Conservation (phyloP, 2,329 filamentous ascomycete genomes). For the Trichocomaceae sp. region DNA sequence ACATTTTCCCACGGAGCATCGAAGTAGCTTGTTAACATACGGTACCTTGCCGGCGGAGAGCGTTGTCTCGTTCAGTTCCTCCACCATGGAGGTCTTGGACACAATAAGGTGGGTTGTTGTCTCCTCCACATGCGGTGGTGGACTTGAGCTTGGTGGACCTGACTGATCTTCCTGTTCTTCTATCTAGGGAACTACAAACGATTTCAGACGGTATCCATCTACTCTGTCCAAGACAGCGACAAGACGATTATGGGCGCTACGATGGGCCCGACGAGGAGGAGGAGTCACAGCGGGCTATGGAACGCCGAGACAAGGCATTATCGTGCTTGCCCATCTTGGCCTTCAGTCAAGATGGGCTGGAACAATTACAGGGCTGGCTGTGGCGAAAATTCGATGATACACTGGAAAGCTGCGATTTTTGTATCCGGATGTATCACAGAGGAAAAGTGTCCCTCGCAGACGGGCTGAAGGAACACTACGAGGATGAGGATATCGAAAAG, state of each 20-base stretch:
- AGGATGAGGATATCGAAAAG: slow-evolving; percentile 41
- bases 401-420: slow-evolving; percentile 60
- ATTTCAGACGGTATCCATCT: slow-evolving; percentile 51
- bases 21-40: not conserved
- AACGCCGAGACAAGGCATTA: slow-evolving; percentile 57
- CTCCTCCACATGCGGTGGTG: not conserved
- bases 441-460: slow-evolving; percentile 58
- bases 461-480: slow-evolving; percentile 52
- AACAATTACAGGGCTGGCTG: slow-evolving; percentile 56
- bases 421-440: slow-evolving; percentile 68
- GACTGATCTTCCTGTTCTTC: not conserved
- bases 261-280: slow-evolving; percentile 48
- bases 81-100: slow-evolving; percentile 37
- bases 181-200: slow-evolving; percentile 37
- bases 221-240: slow-evolving; percentile 59
- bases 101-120: slow-evolving; percentile 34
- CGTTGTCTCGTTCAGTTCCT: not conserved
- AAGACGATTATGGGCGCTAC: slow-evolving; percentile 61
- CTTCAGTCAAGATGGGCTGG: slow-evolving; percentile 55
- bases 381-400: slow-evolving; percentile 51
- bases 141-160: not conserved
- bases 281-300: slow-evolving; percentile 48
- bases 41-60: not conserved
- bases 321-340: slow-evolving; percentile 64
- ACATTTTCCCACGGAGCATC: not conserved